Evolutionary conservation across 1,284 basidiomycete species (phyloP).

Genomic region (Ustilago bromivora): DNA sequence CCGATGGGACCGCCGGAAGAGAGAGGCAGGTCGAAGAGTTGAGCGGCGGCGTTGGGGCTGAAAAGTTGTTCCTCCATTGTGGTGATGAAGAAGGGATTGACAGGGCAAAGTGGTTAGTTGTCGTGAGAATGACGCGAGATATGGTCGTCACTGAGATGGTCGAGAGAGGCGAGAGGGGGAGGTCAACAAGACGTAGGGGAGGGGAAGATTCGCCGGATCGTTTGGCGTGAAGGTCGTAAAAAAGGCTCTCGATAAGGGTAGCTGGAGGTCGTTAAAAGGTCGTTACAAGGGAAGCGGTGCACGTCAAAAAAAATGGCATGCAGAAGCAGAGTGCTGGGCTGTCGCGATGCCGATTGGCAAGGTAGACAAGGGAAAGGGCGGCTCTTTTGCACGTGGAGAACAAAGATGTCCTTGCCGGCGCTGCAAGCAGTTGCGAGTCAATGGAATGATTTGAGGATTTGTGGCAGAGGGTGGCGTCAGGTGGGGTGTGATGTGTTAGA

Average conservation of each 20-base stretch:
- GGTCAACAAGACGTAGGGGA: constrained; percentile 5
- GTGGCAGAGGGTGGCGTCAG: constrained; percentile 17
- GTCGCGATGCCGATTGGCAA: constrained; percentile 4
- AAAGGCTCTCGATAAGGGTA: constrained; percentile 19
- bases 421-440: constrained; percentile 20
- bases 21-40: constrained; percentile 44
- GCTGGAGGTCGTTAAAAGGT: constrained; percentile 44
- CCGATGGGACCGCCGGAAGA: constrained; percentile 37
- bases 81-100: constrained; percentile 6
- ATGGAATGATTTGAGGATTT: constrained; percentile 12
- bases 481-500: constrained; percentile 33
- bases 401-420: constrained; percentile 26
- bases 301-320: constrained; percentile 28
- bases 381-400: constrained; percentile 25
- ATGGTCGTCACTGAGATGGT: not conserved
- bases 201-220: constrained; percentile 7
- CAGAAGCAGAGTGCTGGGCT: constrained; percentile 25
- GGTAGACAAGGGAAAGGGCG: constrained; percentile 13
- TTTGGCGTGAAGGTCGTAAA: constrained; percentile 35
- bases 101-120: not conserved
- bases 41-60: constrained; percentile 34
- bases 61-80: constrained; percentile 57
- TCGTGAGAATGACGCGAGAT: not conserved
- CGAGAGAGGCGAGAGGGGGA: constrained; percentile 1
- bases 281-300: constrained; percentile 31